Conservation (phyloP, 805 yeast species). For the Saturnispora serradocipensis region DNA sequence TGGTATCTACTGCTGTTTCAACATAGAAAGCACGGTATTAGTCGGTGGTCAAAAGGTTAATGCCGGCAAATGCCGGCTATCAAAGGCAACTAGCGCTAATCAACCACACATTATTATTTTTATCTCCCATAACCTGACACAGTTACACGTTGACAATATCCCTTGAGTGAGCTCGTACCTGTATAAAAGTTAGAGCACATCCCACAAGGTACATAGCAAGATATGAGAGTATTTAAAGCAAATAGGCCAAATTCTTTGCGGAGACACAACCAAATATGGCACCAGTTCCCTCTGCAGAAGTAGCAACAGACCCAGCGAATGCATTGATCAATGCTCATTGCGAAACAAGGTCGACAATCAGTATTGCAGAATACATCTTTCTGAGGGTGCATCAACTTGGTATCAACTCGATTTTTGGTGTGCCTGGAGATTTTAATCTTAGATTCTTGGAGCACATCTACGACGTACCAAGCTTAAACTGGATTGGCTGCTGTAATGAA, state of each 20-base stretch:
- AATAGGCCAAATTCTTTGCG: not conserved
- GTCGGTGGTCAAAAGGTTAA: not conserved
- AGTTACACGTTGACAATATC: too few relatives aligned
- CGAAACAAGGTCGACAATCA: not conserved
- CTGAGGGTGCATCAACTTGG: slow-evolving; percentile 69
- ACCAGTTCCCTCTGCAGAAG: not conserved
- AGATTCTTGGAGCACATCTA: slow-evolving; percentile 64
- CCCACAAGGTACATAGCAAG: not conserved
- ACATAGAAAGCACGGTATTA: not conserved
- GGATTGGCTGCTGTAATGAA: slow-evolving; percentile 91
- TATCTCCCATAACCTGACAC: not conserved
- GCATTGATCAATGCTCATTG: not conserved
- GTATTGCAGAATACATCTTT: slow-evolving; percentile 41
- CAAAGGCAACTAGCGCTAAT: not conserved
- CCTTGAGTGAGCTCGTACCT: not conserved
- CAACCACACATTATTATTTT: too few relatives aligned
- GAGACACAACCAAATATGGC: not conserved
- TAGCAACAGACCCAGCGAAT: not conserved
- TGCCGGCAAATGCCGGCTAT: not conserved
- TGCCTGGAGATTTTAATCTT: slow-evolving; percentile 78
- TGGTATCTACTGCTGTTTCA: not conserved
- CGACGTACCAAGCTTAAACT: slow-evolving; percentile 65
- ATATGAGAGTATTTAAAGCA: not conserved
- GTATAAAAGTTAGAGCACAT: not conserved
- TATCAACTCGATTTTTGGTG: slow-evolving; percentile 65